Evolutionary conservation across 1,284 basidiomycete species (phyloP).

Genomic region (Somion occarium): DNA sequence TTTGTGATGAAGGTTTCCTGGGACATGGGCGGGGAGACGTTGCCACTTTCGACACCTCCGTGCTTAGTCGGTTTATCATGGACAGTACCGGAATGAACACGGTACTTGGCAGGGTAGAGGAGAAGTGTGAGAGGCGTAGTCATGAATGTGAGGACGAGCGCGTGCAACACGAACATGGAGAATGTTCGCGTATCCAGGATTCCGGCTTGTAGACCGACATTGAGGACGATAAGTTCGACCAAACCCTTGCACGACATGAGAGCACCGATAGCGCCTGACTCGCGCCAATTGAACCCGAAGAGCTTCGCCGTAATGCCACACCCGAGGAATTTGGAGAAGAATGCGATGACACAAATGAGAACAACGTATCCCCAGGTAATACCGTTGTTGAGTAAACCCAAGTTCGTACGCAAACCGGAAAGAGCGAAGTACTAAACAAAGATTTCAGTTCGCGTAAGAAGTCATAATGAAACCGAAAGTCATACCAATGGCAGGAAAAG

Average conservation of each 20-base stretch:
- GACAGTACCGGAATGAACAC: slow-evolving; percentile 18
- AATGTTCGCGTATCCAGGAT: slow-evolving; percentile 73
- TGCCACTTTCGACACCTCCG: slow-evolving; percentile 1
- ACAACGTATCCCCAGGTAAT: slow-evolving; percentile 86
- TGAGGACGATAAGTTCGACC: slow-evolving; percentile 89
- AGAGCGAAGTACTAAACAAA: slow-evolving; percentile 71
- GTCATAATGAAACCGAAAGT: not conserved
- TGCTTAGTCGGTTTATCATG: not conserved
- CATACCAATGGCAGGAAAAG: slow-evolving; percentile 80
- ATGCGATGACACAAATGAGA: slow-evolving; percentile 78
- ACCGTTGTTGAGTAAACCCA: slow-evolving; percentile 72
- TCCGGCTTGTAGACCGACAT: slow-evolving; percentile 79
- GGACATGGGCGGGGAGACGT: slow-evolving; percentile 6
- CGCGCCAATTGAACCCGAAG: slow-evolving; percentile 71
- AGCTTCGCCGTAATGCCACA: slow-evolving; percentile 63
- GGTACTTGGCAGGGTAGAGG: slow-evolving; percentile 64
- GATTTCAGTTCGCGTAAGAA: not conserved
- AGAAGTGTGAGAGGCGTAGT: slow-evolving; percentile 80
- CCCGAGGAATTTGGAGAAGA: slow-evolving; percentile 71
- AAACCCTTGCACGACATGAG: slow-evolving; percentile 95
- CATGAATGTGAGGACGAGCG: slow-evolving; percentile 79
- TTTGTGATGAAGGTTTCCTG: slow-evolving; percentile 45
- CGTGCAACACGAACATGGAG: slow-evolving; percentile 90
- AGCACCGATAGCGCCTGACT: slow-evolving; percentile 82
- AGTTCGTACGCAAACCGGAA: slow-evolving; percentile 81